Evolutionary conservation across 306 rosid species (phyloP).

Genomic region (Inga leiocalycina): DNA sequence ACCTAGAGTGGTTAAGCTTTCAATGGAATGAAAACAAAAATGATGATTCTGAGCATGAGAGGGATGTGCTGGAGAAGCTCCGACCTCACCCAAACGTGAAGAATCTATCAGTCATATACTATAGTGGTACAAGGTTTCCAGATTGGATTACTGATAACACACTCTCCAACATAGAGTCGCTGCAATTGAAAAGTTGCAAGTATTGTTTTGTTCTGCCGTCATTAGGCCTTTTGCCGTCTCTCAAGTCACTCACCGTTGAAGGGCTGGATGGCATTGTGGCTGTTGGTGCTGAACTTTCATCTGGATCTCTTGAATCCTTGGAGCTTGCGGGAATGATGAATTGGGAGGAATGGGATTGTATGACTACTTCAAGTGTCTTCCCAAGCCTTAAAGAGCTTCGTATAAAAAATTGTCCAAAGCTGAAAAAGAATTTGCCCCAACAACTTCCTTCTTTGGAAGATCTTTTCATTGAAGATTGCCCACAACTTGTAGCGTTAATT

Average conservation of each 20-base stretch:
- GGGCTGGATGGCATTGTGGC: neutral
- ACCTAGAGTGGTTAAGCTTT: conserved; percentile 10
- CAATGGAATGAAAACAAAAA: neutral
- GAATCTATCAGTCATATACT: neutral
- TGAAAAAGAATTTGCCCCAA: neutral
- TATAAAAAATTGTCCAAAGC: neutral
- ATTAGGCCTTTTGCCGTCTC: neutral
- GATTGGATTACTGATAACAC: conserved; percentile 5
- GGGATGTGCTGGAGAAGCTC: neutral
- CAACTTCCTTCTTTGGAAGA: neutral
- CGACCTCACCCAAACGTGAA: neutral
- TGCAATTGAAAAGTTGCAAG: neutral
- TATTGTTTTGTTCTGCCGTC: conserved; percentile 7
- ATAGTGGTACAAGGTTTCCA: conserved; percentile 8
- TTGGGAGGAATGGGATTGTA: conserved; percentile 27
- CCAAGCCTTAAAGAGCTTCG: neutral
- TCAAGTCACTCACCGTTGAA: neutral
- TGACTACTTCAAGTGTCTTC: neutral
- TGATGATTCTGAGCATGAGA: neutral
- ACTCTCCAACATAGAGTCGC: neutral
- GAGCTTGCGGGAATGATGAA: neutral
- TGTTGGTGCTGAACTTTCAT: conserved; percentile 6
- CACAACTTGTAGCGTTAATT: neutral
- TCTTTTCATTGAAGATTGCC: neutral
- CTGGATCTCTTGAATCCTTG: conserved; percentile 10